These are phyloP conservation scores for Xylaria grammica DNA, from an alignment of 495 filamentous ascomycete genomes.

Conservation along the genomic window DNA sequence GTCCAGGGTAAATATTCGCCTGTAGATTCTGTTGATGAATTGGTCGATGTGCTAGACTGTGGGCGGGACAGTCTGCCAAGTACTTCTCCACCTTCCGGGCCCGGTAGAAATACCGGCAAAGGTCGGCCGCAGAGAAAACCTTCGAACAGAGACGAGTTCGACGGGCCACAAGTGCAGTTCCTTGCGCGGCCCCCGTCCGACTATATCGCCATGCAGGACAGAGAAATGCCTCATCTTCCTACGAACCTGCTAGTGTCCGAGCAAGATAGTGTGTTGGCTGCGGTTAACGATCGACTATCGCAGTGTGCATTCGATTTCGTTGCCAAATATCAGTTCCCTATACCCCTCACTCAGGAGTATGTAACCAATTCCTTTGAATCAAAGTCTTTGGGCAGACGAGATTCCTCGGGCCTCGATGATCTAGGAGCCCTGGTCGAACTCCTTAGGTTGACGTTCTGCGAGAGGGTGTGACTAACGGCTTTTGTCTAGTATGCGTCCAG, in stretches of 20 bases:
- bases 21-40: slow-evolving; percentile 55
- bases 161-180: slow-evolving; percentile 76
- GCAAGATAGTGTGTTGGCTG: slow-evolving; percentile 77
- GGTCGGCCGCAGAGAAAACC: slow-evolving; percentile 69
- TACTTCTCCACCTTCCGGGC: slow-evolving; percentile 40
- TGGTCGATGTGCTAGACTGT: slow-evolving; percentile 51
- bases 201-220: slow-evolving; percentile 72
- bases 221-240: slow-evolving; percentile 79
- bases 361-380: neutral
- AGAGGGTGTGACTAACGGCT: neutral
- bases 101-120: slow-evolving; percentile 55
- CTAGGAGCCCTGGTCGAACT: neutral
- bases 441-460: neutral
- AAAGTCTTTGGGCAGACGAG: neutral
- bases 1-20: slow-evolving; percentile 49
- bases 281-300: slow-evolving; percentile 83
- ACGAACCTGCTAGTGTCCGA: slow-evolving; percentile 82
- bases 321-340: slow-evolving; percentile 87
- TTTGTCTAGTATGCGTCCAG: slow-evolving; percentile 65
- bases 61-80: slow-evolving; percentile 45
- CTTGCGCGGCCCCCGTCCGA: slow-evolving; percentile 69
- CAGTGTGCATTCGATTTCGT: slow-evolving; percentile 89
- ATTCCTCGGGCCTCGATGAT: neutral
- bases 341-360: slow-evolving; percentile 72
- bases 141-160: slow-evolving; percentile 88